Evolutionary conservation across 208 protist genomes (phyloP), one percentile per base, ranked within the genome.

Genomic region (Acanthamoeba lenticulata): DNA sequence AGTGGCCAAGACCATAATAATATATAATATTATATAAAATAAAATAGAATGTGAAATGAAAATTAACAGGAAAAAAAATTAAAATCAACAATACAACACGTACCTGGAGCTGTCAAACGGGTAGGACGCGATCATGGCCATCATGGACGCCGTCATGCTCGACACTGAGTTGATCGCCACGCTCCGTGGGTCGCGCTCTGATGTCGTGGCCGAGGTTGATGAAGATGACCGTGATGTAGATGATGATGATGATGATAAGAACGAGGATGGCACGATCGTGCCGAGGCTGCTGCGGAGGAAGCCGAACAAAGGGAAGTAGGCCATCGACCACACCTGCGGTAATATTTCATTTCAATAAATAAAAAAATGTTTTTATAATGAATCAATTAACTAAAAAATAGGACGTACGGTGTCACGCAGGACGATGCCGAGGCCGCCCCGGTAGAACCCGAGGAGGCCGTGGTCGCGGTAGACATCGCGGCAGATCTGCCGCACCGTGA

Each of bases 91-190:
- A n/a, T n/a, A 52, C 15, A 15, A 52, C 9, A 69, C 27, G n/a
- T 74, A 74, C 65, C 65, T 17, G 6, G 65, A 74, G 57, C 85
- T 47, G 34, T 91, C 85, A 67, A 91, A 91, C n/a, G 85, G 85
- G n/a, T 91, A 91, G 17, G 85, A 91, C 2, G 36, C 85, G 49
- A 69, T 9, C 85, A 91, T 91, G 85, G 85, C 85, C 27, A 69
- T 47, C 34, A 69, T 91, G 47, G 49, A 60, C 17, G 85, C 85
- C 6, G 40, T n/a, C 3, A 91, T 29, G 52, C 85, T 91, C 11
- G 85, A 60, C 36, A 47, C 6, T 6, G 85, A 91, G 52, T 91
- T 91, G 40, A 57, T 57, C 7, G 47, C 47, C 15, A 86, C 77
- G 27, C 27, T 86, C 7, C 44, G 21, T 9, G 77, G 44, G 29